Evolutionary conservation across 768 basidiomycete species (phyloP), one percentile per base, ranked within the genome.

Genomic region (Tylopilus subfusipes): DNA sequence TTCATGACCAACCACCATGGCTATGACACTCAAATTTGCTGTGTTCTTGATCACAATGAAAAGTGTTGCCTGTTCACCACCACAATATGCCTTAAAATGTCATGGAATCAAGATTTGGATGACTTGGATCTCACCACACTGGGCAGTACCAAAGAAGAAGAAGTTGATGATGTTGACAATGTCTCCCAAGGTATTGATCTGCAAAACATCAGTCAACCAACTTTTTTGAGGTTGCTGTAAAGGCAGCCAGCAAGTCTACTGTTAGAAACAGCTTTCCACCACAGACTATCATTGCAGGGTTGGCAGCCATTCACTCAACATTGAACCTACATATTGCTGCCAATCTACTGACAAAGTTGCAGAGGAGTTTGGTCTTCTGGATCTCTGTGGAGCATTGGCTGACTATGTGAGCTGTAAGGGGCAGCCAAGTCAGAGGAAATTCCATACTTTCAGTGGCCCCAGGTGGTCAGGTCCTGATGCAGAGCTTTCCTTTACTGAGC

Each of bases 1-100:
- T 53, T 69, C 59, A 40, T 18, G n/a, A 51, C 24, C 11, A 51
- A 51, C 24, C 11, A 51, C 4, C 6, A 27, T 7, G 21, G 43
- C n/a, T 51, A 51, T 12, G 10, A 34, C 14, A 2, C 14, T 2
- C 49, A 50, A 4, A 42, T 50, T n/a, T 50, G 39, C 12, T 18
- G 12, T 8, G 5, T 10, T 21, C 50, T 42, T 27, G 42, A 51
- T 33, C 18, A 13, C 2, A 19, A 44, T 0, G 33, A 52, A 16
- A 52, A 42, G 29, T 16, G 42, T 5, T n/a, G 2, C 3, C 31
- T 44, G 1, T 52, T 52, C 7, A 13, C 9, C 2, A 51, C 40
- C 5, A 16, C 25, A 8, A 3, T 44, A 24, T 4, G 8, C 21
- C 46, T 24, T 48, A 12, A 5, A 13, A 21, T 2, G 19, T n/a